Percentiles rank a stretch among this genome's conserved stretches.
These are phyloP conservation scores for Fusarium nodosum DNA, from an alignment of 2,329 filamentous ascomycete genomes.

Conservation along the genomic window DNA sequence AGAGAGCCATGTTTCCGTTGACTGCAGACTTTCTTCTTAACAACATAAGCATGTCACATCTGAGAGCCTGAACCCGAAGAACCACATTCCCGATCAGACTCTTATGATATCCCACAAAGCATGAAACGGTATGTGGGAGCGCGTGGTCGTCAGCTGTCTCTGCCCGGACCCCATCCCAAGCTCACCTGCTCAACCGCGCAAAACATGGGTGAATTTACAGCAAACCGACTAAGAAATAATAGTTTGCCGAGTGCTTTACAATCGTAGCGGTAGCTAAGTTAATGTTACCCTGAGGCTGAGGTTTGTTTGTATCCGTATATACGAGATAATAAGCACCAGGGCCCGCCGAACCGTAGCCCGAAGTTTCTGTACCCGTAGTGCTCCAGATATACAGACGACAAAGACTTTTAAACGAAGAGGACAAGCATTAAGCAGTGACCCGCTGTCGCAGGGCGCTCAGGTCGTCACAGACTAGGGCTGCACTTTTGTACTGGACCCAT, in stretches of 20 bases:
- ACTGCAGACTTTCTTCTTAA: not conserved
- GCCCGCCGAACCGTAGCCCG: slow-evolving; percentile 1
- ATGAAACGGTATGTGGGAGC: slow-evolving; percentile 7
- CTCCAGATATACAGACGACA: slow-evolving; percentile 2
- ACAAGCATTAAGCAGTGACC: slow-evolving; percentile 19
- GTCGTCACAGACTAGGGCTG: slow-evolving; percentile 17
- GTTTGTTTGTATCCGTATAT: not conserved
- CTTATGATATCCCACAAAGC: not conserved
- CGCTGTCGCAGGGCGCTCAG: slow-evolving; percentile 25
- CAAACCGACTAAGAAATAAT: slow-evolving; percentile 1
- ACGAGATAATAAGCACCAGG: not conserved
- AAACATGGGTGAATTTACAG: not conserved
- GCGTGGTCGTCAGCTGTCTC: not conserved
- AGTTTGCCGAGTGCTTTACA: not conserved
- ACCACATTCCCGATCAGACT: not conserved
- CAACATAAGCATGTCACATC: not conserved
- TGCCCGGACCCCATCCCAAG: not conserved
- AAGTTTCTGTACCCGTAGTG: not conserved
- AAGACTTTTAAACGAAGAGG: not conserved
- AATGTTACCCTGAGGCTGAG: not conserved
- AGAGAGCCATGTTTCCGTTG: not conserved
- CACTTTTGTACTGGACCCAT: slow-evolving; percentile 6
- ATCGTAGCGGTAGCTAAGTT: not conserved
- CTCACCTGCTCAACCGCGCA: not conserved
- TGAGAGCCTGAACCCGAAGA: not conserved